Evolutionary conservation across 1,284 basidiomycete species (phyloP).

Genomic region (Cerrena zonata): DNA sequence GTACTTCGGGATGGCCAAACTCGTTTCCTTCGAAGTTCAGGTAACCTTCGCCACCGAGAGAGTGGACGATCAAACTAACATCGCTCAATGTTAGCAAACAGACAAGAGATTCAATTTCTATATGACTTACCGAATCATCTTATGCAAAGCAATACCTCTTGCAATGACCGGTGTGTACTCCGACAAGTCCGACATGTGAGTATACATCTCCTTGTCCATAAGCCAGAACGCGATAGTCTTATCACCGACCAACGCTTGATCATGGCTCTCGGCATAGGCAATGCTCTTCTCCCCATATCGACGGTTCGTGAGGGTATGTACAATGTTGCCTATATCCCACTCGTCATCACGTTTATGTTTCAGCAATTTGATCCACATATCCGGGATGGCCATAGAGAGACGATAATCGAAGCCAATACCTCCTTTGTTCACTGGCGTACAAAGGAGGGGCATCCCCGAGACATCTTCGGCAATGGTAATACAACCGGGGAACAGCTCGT

Average conservation of each 20-base stretch:
- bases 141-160: constrained; percentile 88
- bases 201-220: constrained; percentile 99
- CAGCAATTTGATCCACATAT: constrained; percentile 99
- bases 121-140: constrained; percentile 83
- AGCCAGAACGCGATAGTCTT: constrained; percentile 98
- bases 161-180: constrained; percentile 84
- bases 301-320: constrained; percentile 86
- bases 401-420: constrained; percentile 97
- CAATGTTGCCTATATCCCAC: constrained; percentile 87
- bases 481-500: constrained; percentile 70
- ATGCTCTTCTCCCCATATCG: constrained; percentile 87
- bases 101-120: background rate
- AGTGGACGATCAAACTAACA: constrained; percentile 87
- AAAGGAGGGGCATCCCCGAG: constrained; percentile 95
- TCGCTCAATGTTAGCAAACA: background rate
- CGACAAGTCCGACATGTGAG: constrained; percentile 89
- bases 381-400: constrained; percentile 94
- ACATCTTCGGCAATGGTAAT: constrained; percentile 97
- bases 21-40: constrained; percentile 98
- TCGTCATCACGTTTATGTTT: constrained; percentile 86
- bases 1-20: constrained; percentile 91
- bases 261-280: constrained; percentile 94
- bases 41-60: constrained; percentile 93
- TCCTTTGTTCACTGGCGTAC: constrained; percentile 73
- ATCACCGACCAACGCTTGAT: constrained; percentile 96